Base-by-base conservation (phyloP, 2,329 filamentous ascomycete genomes). In the Zasmidium angulare region DNA sequence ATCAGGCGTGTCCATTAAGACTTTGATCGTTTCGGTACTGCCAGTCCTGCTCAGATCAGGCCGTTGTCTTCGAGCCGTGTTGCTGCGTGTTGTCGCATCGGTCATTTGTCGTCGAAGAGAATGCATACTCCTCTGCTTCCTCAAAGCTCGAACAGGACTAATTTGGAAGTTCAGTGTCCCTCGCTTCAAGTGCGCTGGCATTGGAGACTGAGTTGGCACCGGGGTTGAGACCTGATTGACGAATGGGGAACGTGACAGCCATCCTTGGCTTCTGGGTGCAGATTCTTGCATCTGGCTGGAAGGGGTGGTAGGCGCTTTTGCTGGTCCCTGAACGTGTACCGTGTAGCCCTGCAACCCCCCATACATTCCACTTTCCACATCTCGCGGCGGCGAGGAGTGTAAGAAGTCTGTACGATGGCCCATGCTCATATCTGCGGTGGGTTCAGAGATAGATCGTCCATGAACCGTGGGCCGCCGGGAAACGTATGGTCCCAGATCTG, bases 11-110 rank as follows among this genome's bases (percentile, higher is more conserved):
- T 59, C 61, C 65, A 67, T 64, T 11, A 65, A 48, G 21, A 79
- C 75, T 54, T 78, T 74, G 40, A 80, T 79, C 0, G 78, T 80
- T 54, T 79, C 78, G 31, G 73, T 73, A 57, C 75, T 77, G 14
- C 66, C 72, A 26, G 63, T 72, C 22, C 75, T 62, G 47, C 58
- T 68, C 31, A 60, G 47, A 10, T 64, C 62, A 12, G 62, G 56
- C 46, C 60, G 55, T 17, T 50, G 36, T 11, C 21, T 53, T 36
- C 54, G 58, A 17, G 21, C 48, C 9, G 58, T 40, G 21, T 51
- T 60, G 31, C 60, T 60, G 29, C 60, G 59, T 9, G 36, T 48
- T 22, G 68, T 53, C 14, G 64, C 63, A 11, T 63, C 60, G 1
- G 62, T 65, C 55, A 67, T 68, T 50, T 70, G 65, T 2, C 67